A percentile compares a stretch with the other conserved stretches of the same genome.
phyloP scores from a whole-genome alignment of 768 basidiomycete genomes.

The Serendipita sp. region DNA sequence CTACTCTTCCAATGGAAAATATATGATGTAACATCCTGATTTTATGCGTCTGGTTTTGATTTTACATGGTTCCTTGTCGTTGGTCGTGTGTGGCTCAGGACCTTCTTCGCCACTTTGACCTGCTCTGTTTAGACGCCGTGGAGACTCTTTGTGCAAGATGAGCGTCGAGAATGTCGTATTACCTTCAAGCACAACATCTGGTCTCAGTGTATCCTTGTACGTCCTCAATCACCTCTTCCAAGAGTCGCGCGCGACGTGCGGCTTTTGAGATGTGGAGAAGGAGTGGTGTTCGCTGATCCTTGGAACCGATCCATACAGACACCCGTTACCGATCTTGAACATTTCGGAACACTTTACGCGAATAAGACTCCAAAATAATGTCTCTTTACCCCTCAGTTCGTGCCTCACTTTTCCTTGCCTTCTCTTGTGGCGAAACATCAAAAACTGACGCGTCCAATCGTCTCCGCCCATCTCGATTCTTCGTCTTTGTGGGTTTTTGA shows the following conservation, averaged over 20 bases:
- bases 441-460: background rate
- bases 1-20: no score
- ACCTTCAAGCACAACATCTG: constrained; percentile 1
- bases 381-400: constrained; percentile 48
- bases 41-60: no score
- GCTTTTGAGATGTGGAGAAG: no score
- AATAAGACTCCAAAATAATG: constrained; percentile 53
- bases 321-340: constrained; percentile 90
- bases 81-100: background rate
- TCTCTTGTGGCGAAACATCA: no score
- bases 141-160: background rate
- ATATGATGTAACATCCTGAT: no score
- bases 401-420: background rate
- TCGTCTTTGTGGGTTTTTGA: background rate
- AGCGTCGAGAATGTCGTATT: constrained; percentile 4
- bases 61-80: background rate
- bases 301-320: constrained; percentile 63
- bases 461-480: background rate
- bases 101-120: background rate
- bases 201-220: constrained; percentile 1
- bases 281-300: constrained; percentile 26
- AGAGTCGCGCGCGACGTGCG: background rate
- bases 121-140: background rate
- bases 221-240: background rate
- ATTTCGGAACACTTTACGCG: constrained; percentile 92